Conservation (phyloP, 73 alveolate genomes). For the Urostyla sp. region DNA sequence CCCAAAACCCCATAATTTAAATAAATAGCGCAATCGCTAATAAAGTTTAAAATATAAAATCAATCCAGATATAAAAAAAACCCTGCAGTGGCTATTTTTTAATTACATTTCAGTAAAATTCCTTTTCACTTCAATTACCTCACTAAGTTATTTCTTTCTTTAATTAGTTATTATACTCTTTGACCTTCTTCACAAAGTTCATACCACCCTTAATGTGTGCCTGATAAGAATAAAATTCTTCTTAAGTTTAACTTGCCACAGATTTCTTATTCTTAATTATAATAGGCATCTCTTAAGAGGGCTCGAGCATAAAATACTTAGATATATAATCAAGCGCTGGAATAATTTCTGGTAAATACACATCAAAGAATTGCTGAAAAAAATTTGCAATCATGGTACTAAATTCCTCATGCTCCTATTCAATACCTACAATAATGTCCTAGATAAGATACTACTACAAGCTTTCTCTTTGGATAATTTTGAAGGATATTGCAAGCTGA, state of each 20-base stretch:
- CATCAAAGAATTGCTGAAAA: not conserved
- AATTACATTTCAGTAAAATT: too few relatives aligned
- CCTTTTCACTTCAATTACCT: too few relatives aligned
- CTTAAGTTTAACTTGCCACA: conserved; percentile 29
- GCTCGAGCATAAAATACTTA: conserved; percentile 19
- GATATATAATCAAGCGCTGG: conserved; percentile 13
- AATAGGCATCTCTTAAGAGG: not conserved
- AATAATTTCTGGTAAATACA: conserved; percentile 9
- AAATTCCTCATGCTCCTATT: conserved; percentile 32
- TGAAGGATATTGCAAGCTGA: conserved; percentile 23
- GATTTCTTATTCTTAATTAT: conserved; percentile 10
- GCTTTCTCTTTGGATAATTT: not conserved
- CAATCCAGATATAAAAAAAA: too few relatives aligned
- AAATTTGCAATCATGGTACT: conserved; percentile 10
- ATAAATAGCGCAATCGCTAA: too few relatives aligned
- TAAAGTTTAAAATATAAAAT: too few relatives aligned
- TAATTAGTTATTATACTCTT: not conserved
- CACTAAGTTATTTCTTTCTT: too few relatives aligned
- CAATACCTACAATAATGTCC: conserved; percentile 3
- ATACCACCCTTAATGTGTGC: conserved; percentile 55
- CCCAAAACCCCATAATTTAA: too few relatives aligned
- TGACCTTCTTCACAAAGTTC: conserved; percentile 14
- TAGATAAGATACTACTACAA: conserved; percentile 5
- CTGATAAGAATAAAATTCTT: conserved; percentile 37
- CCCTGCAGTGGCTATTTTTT: too few relatives aligned